Evolutionary conservation across 192 early-diverging fungal species (phyloP), one percentile per base, ranked within the genome.

Genomic region (Chytriomyces confervae): DNA sequence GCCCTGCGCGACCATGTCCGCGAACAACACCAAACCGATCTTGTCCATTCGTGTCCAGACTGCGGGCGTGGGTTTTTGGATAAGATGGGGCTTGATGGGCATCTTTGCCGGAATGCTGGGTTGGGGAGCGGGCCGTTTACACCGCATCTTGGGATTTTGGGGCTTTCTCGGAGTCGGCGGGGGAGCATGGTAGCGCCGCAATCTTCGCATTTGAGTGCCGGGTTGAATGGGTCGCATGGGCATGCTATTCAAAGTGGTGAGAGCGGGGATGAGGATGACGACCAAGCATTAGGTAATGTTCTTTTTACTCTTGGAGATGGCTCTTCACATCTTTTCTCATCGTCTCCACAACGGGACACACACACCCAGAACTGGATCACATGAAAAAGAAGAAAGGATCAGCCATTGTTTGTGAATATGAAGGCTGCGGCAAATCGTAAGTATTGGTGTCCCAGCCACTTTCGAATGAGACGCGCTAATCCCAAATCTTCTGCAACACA

Each of bases 11-110:
- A 61, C 44, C 72, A 74, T 46, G 72, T 74, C 24, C 53, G 72
- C 43, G 60, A 74, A 27, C 8, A 13, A 27, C 72, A 74, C 53
- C 72, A 74, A 45, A 74, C 72, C 11, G 72, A 74, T 23, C 53
- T 74, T 16, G 72, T 74, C 3, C 72, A 74, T 44, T 62, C 60
- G 10, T 74, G 72, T 48, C 16, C 7, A 13, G 62, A 74, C 8
- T 74, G 72, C 61, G 72, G 72, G 9, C 53, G 72, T 11, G 72
- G 61, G 18, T 74, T 74, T 61, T 44, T 74, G 60, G 72, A 74
- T 44, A 9, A 43, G 5, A 61, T 45, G 7, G 44, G 60, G 1
- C 44, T 74, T 8, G 62, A 74, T 5, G 20, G 60, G n/a, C 72
- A 74, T 45, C 43, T 20, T 20, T 74, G 72, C 27, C 53, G 61